These are phyloP conservation scores for Exutisphaerella laricina DNA, from an alignment of 2,329 filamentous ascomycete genomes.

Conservation along the genomic window DNA sequence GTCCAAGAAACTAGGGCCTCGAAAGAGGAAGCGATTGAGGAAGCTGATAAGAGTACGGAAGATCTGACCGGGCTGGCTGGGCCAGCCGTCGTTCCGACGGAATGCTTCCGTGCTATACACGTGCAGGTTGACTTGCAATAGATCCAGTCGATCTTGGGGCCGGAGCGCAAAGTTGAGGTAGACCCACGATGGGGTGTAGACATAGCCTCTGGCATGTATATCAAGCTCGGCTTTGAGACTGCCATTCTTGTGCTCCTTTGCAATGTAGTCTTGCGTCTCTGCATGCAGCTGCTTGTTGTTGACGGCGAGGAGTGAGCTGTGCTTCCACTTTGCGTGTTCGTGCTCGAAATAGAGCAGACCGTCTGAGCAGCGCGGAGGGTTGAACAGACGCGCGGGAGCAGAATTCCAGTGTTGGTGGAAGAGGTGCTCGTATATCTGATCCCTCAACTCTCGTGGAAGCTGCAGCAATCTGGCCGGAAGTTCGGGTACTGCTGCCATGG, in stretches of 20 bases:
- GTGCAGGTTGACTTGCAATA: constrained; percentile 18
- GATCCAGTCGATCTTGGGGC: constrained; percentile 10
- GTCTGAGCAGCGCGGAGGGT: constrained; percentile 10
- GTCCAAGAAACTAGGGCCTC: constrained; percentile 19
- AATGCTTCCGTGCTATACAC: constrained; percentile 27
- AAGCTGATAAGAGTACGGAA: constrained; percentile 20
- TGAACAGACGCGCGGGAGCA: constrained; percentile 9
- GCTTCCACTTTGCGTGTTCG: constrained; percentile 10
- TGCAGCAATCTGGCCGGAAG: too few relatives aligned
- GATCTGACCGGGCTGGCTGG: constrained; percentile 14
- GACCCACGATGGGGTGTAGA: constrained; percentile 24
- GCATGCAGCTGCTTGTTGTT: constrained; percentile 19
- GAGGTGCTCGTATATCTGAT: constrained; percentile 12
- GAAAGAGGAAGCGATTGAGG: constrained; percentile 21
- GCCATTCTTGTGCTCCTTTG: constrained; percentile 9
- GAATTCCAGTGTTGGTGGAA: constrained; percentile 6
- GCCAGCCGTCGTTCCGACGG: constrained; percentile 17
- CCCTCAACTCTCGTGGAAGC: constrained; percentile 20
- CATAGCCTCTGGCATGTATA: constrained; percentile 20
- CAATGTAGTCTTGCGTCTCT: constrained; percentile 17
- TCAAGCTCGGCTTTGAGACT: constrained; percentile 18
- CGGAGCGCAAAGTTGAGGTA: constrained; percentile 14
- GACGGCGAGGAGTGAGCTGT: constrained; percentile 7
- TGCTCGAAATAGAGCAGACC: constrained; percentile 16
- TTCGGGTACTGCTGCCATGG: too few relatives aligned